These are phyloP conservation scores for Glycine soja DNA, from an alignment of 306 rosid genomes.

Conservation along the genomic window DNA sequence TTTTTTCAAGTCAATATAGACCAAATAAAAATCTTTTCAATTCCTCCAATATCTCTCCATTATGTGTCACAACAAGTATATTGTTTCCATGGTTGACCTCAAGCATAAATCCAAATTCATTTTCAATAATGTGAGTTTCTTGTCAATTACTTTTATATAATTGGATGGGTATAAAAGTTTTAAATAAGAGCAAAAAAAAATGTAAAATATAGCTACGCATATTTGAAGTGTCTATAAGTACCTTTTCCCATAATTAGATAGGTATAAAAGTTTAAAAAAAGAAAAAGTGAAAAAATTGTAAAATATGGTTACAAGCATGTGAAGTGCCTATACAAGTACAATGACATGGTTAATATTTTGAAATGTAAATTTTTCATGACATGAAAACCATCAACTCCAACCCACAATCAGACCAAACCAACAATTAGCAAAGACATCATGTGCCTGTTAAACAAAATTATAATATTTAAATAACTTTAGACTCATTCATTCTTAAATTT, in stretches of 20 bases:
- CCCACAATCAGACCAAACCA: neutral
- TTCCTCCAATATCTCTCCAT: neutral
- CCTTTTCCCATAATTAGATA: neutral
- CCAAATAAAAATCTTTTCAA: neutral
- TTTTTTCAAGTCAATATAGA: neutral
- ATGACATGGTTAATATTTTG: neutral
- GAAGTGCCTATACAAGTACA: neutral
- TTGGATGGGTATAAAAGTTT: neutral
- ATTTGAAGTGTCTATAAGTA: neutral
- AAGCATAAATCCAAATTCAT: neutral
- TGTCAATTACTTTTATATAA: neutral
- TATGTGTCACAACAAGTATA: neutral
- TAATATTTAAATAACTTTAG: neutral
- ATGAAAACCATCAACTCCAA: neutral
- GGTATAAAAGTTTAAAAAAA: neutral
- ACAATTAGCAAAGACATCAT: neutral
- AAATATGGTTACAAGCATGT: neutral
- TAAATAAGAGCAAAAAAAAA: neutral
- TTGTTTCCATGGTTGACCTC: neutral
- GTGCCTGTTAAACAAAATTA: neutral
- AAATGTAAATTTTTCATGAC: neutral
- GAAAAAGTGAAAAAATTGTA: neutral
- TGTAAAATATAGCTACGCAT: conserved; percentile 1
- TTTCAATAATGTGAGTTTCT: neutral
- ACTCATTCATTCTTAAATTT: neutral